Evolutionary conservation across 768 basidiomycete genomes (phyloP).

Genomic region (Tubosaeta sp.): DNA sequence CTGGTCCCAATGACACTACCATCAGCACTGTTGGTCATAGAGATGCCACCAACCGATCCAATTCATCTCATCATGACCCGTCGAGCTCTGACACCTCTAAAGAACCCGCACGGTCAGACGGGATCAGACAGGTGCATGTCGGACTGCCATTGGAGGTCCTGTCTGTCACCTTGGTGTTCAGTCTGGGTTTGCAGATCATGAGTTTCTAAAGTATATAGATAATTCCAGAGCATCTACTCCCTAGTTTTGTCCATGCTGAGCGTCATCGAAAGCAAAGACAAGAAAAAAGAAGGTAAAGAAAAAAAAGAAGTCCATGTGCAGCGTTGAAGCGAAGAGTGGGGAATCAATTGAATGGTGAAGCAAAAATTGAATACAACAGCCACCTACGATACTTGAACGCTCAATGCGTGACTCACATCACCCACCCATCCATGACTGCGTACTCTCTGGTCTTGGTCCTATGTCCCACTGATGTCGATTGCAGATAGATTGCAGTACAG

Average conservation of each 20-base stretch:
- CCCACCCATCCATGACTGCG: conserved; percentile 18
- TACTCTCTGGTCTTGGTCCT: conserved; percentile 7
- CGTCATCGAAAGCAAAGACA: not conserved
- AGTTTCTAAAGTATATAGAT: not conserved
- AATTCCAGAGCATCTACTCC: not conserved
- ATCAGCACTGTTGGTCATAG: no score
- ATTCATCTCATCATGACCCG: no score
- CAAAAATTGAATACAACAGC: conserved; percentile 23
- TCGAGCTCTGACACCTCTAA: no score
- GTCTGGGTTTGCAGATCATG: not conserved
- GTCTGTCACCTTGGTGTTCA: not conserved
- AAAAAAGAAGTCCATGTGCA: not conserved
- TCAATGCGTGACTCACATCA: conserved; percentile 7
- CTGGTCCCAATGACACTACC: not conserved
- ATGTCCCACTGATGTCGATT: no score
- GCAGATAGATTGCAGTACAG: no score
- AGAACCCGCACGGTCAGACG: not conserved
- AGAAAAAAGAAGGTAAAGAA: not conserved
- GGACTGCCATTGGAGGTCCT: no score
- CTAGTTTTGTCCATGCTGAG: not conserved
- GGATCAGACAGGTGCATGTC: not conserved
- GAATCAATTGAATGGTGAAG: conserved; percentile 1
- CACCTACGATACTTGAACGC: conserved; percentile 20
- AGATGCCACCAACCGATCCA: no score
- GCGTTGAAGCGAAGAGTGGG: not conserved